phyloP scores from a whole-genome alignment of 352 stramenopile species.

The Elongisporangium senticosum region DNA sequence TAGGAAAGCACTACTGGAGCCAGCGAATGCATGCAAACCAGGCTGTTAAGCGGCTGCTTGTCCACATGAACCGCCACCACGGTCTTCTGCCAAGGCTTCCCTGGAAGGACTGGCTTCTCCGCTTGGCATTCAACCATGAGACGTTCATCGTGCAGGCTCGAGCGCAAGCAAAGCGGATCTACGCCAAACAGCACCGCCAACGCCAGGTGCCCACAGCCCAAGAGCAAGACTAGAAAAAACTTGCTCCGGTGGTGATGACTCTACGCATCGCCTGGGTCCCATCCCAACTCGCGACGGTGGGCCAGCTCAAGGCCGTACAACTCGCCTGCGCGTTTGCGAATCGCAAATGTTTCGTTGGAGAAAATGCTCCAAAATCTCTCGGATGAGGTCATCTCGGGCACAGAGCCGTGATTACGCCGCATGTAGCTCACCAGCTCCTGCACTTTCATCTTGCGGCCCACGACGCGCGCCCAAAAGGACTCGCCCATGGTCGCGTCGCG shows the following conservation, averaged over 20 bases:
- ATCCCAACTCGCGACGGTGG: conserved; percentile 22
- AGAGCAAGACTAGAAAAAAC: background rate
- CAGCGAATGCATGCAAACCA: conserved; percentile 37
- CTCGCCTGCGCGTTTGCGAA: conserved; percentile 44
- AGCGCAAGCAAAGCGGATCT: conserved; percentile 30
- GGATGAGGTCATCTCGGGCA: conserved; percentile 32
- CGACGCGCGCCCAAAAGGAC: conserved; percentile 31
- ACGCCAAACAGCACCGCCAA: conserved; percentile 15
- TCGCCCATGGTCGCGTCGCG: conserved; percentile 33
- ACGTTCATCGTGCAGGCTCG: conserved; percentile 22
- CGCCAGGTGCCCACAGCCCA: background rate
- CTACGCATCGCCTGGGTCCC: background rate
- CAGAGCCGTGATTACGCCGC: conserved; percentile 37
- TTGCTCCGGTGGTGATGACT: background rate
- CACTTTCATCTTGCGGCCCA: conserved; percentile 44
- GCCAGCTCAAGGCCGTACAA: conserved; percentile 38
- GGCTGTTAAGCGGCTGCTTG: conserved; percentile 25
- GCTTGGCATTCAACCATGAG: conserved; percentile 20
- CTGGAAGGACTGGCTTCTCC: conserved; percentile 27
- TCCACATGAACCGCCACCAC: conserved; percentile 32
- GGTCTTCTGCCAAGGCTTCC: conserved; percentile 28
- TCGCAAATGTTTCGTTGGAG: conserved; percentile 29
- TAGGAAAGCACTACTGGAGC: conserved; percentile 49
- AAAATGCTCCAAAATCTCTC: conserved; percentile 46
- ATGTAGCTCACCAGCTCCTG: conserved; percentile 54